Evolutionary conservation across 768 basidiomycete species (phyloP).

Genomic region (Russula griseocarnosa): DNA sequence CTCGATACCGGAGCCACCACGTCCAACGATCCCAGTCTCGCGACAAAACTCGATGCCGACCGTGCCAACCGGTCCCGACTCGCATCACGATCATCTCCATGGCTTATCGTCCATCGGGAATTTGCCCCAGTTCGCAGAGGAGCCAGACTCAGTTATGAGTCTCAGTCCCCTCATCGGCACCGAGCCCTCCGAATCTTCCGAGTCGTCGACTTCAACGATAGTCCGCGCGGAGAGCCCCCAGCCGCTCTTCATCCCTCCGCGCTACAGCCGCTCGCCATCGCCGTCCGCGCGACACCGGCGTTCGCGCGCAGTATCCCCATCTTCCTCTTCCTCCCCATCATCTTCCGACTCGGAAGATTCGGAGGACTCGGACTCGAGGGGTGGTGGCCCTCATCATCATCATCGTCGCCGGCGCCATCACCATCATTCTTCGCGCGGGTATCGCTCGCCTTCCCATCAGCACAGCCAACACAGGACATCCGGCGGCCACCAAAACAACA

Average conservation of each 20-base stretch:
- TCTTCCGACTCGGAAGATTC: conserved; percentile 19
- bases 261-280: conserved; percentile 40
- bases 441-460: conserved; percentile 12
- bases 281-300: conserved; percentile 35
- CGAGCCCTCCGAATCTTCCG: conserved; percentile 19
- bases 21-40: not conserved
- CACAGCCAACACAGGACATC: conserved; percentile 15
- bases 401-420: not conserved
- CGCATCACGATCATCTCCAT: conserved; percentile 9
- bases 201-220: conserved; percentile 26
- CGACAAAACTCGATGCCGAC: conserved; percentile 27
- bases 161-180: conserved; percentile 33
- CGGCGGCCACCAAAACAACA: conserved; percentile 7
- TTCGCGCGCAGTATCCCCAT: conserved; percentile 53
- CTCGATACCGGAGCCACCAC: conserved; percentile 19
- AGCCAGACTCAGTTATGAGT: conserved; percentile 29
- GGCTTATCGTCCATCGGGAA: conserved; percentile 13
- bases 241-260: conserved; percentile 32
- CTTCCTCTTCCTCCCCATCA: not conserved
- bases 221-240: conserved; percentile 34
- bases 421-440: not conserved
- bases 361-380: not conserved
- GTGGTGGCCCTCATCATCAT: too few species aligned
- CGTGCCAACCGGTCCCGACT: conserved; percentile 1
- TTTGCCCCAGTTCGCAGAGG: conserved; percentile 33